These are phyloP conservation scores for Didymella segeticola DNA, from an alignment of 2,329 filamentous ascomycete genomes.

Conservation along the genomic window DNA sequence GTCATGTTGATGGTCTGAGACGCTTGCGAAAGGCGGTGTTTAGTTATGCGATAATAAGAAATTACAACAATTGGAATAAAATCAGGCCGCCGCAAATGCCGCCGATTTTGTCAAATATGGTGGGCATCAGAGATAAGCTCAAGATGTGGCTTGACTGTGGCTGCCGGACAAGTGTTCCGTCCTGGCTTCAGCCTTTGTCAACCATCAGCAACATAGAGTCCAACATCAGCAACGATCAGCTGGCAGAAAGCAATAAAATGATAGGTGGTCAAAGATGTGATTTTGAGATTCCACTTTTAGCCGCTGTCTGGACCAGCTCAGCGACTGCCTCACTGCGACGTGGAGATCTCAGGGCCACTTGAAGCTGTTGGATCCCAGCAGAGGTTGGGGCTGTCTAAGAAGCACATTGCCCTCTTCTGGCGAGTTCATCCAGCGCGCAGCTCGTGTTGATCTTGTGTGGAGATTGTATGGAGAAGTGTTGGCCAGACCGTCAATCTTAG, in stretches of 20 bases:
- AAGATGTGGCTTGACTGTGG: conserved; percentile 12
- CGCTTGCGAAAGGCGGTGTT: background rate
- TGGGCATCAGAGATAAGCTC: background rate
- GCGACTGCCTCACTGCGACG: conserved; percentile 11
- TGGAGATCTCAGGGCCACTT: conserved; percentile 11
- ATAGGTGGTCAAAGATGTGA: background rate
- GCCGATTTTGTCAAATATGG: background rate
- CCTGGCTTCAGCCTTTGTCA: background rate
- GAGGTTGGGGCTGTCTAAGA: conserved; percentile 9
- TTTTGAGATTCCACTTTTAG: background rate
- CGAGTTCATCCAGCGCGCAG: conserved; percentile 5
- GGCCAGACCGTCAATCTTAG: conserved; percentile 8
- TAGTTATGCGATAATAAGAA: background rate
- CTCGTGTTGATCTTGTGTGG: conserved; percentile 16
- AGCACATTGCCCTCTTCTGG: conserved; percentile 6
- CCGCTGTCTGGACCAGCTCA: background rate
- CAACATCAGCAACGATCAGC: conserved; percentile 10
- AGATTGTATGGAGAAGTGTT: conserved; percentile 13
- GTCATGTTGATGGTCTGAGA: conserved; percentile 3
- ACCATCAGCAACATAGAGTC: conserved; percentile 5
- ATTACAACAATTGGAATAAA: background rate
- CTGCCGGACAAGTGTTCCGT: background rate
- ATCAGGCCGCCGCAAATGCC: background rate
- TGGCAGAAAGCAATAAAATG: conserved; percentile 5
- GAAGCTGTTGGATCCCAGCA: conserved; percentile 7